Percentiles rank a stretch among this genome's conserved stretches.
phyloP scores from a whole-genome alignment of 257 asterid genomes.

The Nicotiana sylvestris region DNA sequence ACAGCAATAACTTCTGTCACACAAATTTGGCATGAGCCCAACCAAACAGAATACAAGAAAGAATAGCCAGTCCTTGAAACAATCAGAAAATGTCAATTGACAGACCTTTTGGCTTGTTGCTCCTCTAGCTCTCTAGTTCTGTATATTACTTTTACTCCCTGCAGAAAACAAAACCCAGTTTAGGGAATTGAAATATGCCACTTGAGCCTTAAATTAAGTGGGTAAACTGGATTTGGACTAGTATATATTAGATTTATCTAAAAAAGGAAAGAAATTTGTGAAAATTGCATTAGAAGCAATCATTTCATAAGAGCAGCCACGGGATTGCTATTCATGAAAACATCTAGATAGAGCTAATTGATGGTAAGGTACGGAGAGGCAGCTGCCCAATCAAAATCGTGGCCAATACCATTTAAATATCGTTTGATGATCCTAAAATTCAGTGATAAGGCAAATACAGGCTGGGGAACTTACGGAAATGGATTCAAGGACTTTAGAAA shows the following conservation, averaged over 20 bases:
- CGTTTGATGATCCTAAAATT: not conserved
- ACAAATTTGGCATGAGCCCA: constrained; percentile 1
- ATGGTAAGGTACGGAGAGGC: not conserved
- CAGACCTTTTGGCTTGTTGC: constrained; percentile 86
- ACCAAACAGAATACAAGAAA: constrained; percentile 4
- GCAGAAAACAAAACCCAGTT: constrained; percentile 20
- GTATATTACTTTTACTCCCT: constrained; percentile 91
- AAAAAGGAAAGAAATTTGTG: not conserved
- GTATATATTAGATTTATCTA: not conserved
- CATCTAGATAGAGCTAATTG: not conserved
- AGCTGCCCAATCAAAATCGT: not conserved
- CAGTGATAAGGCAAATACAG: not conserved
- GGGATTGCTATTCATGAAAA: not conserved
- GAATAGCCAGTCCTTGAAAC: constrained; percentile 12
- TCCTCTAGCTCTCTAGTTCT: constrained; percentile 95
- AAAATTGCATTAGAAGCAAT: not conserved
- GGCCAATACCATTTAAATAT: not conserved
- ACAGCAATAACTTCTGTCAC: not conserved
- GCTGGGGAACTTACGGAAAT: constrained; percentile 44
- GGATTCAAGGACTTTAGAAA: constrained; percentile 45
- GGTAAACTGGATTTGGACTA: constrained; percentile 12
- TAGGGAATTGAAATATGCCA: not conserved
- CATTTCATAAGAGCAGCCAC: not conserved
- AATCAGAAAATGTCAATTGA: constrained; percentile 6
- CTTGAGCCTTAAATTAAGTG: not conserved